These are phyloP conservation scores for Nakaseomyces sp. DNA, from an alignment of 1,139 yeast species.

Conservation along the genomic window DNA sequence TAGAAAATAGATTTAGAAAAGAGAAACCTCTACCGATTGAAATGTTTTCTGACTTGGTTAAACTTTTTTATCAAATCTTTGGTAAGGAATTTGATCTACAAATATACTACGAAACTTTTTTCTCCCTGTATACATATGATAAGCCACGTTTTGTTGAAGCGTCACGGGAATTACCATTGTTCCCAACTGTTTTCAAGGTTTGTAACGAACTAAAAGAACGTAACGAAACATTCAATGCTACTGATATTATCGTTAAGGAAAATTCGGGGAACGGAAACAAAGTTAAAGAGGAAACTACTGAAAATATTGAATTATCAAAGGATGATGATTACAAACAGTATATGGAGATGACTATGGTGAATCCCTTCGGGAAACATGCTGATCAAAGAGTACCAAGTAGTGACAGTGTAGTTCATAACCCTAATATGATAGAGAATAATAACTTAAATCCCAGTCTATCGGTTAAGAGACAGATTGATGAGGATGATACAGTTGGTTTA, in stretches of 20 bases:
- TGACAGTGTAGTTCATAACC: constrained; percentile 18
- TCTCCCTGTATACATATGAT: constrained; percentile 13
- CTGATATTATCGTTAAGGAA: constrained; percentile 9
- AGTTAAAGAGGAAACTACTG: constrained; percentile 13
- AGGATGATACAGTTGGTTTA: constrained; percentile 7
- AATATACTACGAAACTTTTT: constrained; percentile 19
- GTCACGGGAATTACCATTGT: constrained; percentile 15
- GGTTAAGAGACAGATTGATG: not conserved
- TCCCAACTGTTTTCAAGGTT: constrained; percentile 25
- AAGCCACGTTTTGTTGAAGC: constrained; percentile 13
- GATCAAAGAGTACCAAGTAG: constrained; percentile 18
- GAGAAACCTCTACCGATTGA: not conserved
- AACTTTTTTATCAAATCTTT: constrained; percentile 11
- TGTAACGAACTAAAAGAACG: constrained; percentile 22
- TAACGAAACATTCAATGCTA: constrained; percentile 16
- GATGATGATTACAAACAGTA: constrained; percentile 17
- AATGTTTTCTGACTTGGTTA: not conserved
- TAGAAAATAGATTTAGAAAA: not conserved
- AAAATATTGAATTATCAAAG: constrained; percentile 14
- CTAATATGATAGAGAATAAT: not conserved
- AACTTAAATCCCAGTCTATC: not conserved
- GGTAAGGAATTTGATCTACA: constrained; percentile 26
- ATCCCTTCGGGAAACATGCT: constrained; percentile 25
- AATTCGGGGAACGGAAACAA: constrained; percentile 3
- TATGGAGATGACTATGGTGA: constrained; percentile 36